phyloP scores from a whole-genome alignment of 345 rosid genomes.

The Schrenkiella parvula region DNA sequence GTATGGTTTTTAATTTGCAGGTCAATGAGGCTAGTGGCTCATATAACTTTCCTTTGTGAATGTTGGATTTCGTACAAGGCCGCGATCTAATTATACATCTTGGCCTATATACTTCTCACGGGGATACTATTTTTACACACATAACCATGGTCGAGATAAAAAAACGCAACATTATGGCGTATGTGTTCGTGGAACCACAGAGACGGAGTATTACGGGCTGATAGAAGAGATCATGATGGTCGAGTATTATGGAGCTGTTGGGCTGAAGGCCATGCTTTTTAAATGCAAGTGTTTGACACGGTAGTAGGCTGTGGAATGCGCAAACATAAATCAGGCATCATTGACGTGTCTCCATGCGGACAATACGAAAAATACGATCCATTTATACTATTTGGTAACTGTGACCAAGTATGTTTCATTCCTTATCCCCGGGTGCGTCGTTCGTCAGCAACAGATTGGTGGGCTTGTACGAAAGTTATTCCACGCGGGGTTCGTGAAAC shows the following conservation, averaged over 20 bases:
- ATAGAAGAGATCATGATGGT: neutral
- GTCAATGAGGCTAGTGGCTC: too few species aligned
- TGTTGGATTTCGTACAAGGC: too few species aligned
- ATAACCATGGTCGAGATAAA: too few species aligned
- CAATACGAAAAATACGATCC: neutral
- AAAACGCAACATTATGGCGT: neutral
- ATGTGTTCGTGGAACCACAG: neutral
- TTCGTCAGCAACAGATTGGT: neutral
- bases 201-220: neutral
- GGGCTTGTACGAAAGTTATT: neutral
- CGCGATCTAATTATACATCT: too few species aligned
- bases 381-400: too few species aligned
- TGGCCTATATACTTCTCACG: too few species aligned
- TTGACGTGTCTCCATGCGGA: neutral
- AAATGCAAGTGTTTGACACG: neutral
- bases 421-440: neutral
- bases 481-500: neutral
- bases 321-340: neutral
- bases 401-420: neutral
- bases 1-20: too few species aligned
- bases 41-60: too few species aligned
- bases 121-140: too few species aligned
- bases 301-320: neutral
- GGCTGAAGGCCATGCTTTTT: neutral
- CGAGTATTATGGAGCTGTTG: neutral